Conservation (phyloP, 108 stramenopile species). For the Cyclostephanos invisitatus region DNA sequence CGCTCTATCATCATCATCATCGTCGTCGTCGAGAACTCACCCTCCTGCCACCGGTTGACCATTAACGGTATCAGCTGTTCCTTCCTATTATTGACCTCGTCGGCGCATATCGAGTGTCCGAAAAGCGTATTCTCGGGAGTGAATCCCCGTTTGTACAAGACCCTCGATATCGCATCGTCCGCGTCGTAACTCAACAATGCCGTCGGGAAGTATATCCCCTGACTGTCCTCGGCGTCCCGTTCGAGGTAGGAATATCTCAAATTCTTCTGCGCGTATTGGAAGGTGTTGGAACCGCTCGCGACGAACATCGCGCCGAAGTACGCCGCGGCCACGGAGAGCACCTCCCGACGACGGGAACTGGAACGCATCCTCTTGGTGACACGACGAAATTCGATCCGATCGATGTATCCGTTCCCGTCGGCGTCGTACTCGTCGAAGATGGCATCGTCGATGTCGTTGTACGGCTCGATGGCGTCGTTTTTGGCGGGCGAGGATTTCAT, state of each 20-base stretch:
- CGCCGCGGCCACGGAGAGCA: conserved; percentile 35
- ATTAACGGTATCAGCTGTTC: conserved; percentile 40
- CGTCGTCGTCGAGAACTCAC: background rate
- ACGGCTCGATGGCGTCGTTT: too few relatives aligned
- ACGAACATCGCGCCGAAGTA: conserved; percentile 38
- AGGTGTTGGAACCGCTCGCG: conserved; percentile 14
- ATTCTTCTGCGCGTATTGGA: conserved; percentile 39
- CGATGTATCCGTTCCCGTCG: conserved; percentile 28
- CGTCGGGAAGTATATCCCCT: conserved; percentile 34
- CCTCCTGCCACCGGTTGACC: conserved; percentile 38
- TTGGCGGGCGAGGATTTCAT: too few relatives aligned
- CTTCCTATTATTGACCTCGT: conserved; percentile 44
- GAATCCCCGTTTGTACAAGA: conserved; percentile 21
- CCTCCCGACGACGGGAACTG: conserved; percentile 30
- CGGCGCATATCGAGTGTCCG: conserved; percentile 37
- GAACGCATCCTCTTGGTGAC: conserved; percentile 28
- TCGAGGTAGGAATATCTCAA: conserved; percentile 25
- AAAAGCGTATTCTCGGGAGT: conserved; percentile 47
- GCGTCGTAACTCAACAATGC: conserved; percentile 32
- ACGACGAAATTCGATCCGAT: conserved; percentile 38
- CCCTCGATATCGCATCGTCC: conserved; percentile 31
- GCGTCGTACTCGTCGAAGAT: conserved; percentile 33
- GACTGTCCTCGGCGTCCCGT: conserved; percentile 15
- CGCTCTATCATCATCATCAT: too few relatives aligned
- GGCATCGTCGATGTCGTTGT: too few relatives aligned